Conservation (phyloP, 345 rosid species). For the Eucalyptus coolabah region DNA sequence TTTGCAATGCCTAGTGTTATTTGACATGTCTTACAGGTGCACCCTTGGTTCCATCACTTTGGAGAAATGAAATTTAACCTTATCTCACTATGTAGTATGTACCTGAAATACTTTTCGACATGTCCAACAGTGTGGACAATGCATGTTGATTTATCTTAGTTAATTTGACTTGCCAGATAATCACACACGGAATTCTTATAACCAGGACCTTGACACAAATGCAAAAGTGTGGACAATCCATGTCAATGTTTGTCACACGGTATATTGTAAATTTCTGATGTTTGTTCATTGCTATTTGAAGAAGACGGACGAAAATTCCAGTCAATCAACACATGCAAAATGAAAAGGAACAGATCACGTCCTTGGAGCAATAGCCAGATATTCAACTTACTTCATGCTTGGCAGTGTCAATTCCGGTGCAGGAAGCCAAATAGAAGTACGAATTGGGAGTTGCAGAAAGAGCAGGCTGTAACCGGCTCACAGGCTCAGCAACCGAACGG, state of each 20-base stretch:
- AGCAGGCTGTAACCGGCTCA: constrained; percentile 69
- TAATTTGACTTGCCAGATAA: neutral
- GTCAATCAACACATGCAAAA: neutral
- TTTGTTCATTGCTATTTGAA: neutral
- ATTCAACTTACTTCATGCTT: constrained; percentile 52
- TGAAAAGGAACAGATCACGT: neutral
- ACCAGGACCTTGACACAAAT: neutral
- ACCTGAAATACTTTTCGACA: neutral
- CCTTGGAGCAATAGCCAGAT: neutral
- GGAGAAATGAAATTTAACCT: no score
- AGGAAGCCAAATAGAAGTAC: constrained; percentile 76
- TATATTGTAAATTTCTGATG: neutral
- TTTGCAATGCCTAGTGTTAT: neutral
- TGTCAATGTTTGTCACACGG: neutral
- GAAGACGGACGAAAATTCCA: neutral
- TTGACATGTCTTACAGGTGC: neutral
- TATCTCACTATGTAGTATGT: neutral
- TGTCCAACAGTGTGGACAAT: neutral
- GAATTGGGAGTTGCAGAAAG: constrained; percentile 65
- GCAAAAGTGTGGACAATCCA: neutral
- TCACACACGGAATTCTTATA: neutral
- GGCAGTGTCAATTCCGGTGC: constrained; percentile 50
- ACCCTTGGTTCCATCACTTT: neutral
- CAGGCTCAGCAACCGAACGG: constrained; percentile 85
- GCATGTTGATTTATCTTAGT: neutral